Evolutionary conservation across 2,329 filamentous ascomycete genomes (phyloP), one percentile per base, ranked within the genome.

Genomic region (Beauveria brongniartii): DNA sequence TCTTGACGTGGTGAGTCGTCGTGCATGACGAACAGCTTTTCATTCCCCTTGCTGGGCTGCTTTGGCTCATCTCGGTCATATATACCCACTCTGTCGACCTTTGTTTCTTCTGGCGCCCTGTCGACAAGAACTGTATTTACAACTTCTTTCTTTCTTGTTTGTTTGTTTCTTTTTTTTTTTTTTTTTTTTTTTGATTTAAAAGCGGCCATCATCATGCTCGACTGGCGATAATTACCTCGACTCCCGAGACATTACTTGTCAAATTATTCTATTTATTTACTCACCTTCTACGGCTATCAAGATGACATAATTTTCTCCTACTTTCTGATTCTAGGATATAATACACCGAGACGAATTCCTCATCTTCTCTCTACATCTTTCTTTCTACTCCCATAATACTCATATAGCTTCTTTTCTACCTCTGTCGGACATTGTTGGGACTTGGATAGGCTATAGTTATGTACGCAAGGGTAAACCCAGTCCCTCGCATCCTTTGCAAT

Each of bases 301-400:
- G 30, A 56, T n/a, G 20, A 56, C 24, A 48, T 56, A 56, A 56
- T 56, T 56, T 56, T 37, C 20, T 37, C 48, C 24, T 48, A 48
- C 34, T 26, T 34, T 47, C n/a, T 37, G 8, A 43, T 41, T 34
- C 41, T 46, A 3, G 20, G 20, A 24, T 41, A 24, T 54, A 20
- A 43, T 18, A 24, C 18, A 20, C 44, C 37, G 41, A 48, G 30
- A 56, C 43, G 28, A 44, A 14, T 18, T 40, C 16, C 24, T 26
- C 12, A 48, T 57, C 12, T 37, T 26, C 22, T 26, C 22, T 9
- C 22, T 20, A 14, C 12, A 5, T 37, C 34, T 8, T 12, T 28
- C 7, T 46, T 12, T 28, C 7, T 46, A 4, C 61, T 56, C 51
- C 4, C 4, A 4, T 26, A 40, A 48, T 40, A 22, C 18, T 22